Evolutionary conservation across 2,329 filamentous ascomycete species (phyloP).

Genomic region (Colletotrichum incanum): DNA sequence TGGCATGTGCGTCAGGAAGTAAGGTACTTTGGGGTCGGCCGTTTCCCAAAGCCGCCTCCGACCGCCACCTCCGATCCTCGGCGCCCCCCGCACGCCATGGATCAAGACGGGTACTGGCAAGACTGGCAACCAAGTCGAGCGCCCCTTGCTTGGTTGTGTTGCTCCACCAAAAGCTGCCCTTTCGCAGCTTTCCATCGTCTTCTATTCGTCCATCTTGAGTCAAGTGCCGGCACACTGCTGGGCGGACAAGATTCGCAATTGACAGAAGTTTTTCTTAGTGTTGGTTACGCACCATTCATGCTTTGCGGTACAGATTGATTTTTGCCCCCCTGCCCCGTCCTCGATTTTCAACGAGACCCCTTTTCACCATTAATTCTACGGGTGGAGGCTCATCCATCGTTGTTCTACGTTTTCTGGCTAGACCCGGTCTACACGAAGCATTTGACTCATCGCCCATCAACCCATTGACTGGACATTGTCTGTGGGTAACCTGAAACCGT

Average conservation of each 20-base stretch:
- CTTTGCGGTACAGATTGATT: neutral
- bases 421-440: neutral
- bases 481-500: neutral
- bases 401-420: neutral
- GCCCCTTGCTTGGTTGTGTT: neutral
- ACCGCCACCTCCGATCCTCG: slow-evolving; percentile 12
- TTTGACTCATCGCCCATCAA: neutral
- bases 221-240: neutral
- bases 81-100: neutral
- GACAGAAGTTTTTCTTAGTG: neutral
- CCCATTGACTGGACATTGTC: neutral
- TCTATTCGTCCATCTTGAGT: slow-evolving; percentile 9
- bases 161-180: neutral
- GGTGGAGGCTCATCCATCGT: neutral
- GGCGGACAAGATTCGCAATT: neutral
- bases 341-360: neutral
- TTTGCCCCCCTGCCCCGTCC: neutral
- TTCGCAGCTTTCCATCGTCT: neutral
- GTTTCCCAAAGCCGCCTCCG: neutral
- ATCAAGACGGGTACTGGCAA: neutral
- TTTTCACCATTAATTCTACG: neutral
- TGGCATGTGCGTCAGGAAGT: neutral
- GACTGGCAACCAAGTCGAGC: neutral
- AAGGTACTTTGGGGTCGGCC: neutral
- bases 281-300: neutral